Evolutionary conservation across 805 yeast genomes (phyloP).

Genomic region (Candida koratica): DNA sequence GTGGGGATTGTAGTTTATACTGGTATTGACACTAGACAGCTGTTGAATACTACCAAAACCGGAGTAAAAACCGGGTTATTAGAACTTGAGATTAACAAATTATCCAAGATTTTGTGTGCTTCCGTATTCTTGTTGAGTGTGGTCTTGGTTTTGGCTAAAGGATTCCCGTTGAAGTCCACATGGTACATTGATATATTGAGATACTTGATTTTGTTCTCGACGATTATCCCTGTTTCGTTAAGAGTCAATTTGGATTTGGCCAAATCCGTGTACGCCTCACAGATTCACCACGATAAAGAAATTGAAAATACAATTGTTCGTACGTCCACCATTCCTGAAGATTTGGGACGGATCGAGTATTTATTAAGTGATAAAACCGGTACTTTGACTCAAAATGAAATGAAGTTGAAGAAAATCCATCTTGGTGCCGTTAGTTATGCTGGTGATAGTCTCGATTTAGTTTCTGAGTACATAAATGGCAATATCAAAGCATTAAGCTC

Average conservation of each 20-base stretch:
- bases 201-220: constrained; percentile 84
- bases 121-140: constrained; percentile 79
- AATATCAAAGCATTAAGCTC: constrained; percentile 10
- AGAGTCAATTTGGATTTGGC: constrained; percentile 94
- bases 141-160: constrained; percentile 74
- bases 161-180: constrained; percentile 51
- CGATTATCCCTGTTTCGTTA: constrained; percentile 93
- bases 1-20: constrained; percentile 87
- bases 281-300: constrained; percentile 80
- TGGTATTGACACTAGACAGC: constrained; percentile 90
- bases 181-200: constrained; percentile 94
- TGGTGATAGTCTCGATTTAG: constrained; percentile 88
- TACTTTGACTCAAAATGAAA: constrained; percentile 94
- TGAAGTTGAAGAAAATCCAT: constrained; percentile 92
- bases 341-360: constrained; percentile 92
- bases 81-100: constrained; percentile 83
- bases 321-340: constrained; percentile 97
- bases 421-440: constrained; percentile 91
- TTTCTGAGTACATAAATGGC: constrained; percentile 57
- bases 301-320: constrained; percentile 90
- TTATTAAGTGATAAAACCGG: constrained; percentile 93
- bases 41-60: constrained; percentile 84
- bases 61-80: constrained; percentile 86
- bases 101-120: constrained; percentile 83
- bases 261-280: constrained; percentile 91